A percentile compares a stretch with the other conserved stretches of the same genome.
Conservation (phyloP, 768 basidiomycete genomes). For the Boletus sensibilis region DNA sequence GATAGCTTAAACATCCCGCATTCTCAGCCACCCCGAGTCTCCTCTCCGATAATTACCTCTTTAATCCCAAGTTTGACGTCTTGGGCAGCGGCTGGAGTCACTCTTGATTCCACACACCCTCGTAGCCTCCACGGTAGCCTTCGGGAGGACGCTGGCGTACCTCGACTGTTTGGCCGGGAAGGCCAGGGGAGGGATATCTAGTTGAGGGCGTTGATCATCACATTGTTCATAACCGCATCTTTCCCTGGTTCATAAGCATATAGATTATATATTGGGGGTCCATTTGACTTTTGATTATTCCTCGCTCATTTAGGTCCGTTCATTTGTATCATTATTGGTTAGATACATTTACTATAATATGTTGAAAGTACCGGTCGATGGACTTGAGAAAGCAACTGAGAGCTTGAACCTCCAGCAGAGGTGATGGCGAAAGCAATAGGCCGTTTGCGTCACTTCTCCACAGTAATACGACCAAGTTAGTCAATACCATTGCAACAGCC, state of each 20-base stretch:
- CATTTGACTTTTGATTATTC: constrained; percentile 1
- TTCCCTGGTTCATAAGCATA: not conserved
- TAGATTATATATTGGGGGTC: constrained; percentile 4
- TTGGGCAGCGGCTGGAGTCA: constrained; percentile 32
- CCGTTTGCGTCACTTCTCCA: not conserved
- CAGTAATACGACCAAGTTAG: too few species aligned
- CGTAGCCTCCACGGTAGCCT: constrained; percentile 5
- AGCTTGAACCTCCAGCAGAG: not conserved
- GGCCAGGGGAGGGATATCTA: constrained; percentile 26
- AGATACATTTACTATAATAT: not conserved
- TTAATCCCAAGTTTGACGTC: constrained; percentile 37
- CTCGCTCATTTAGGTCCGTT: not conserved
- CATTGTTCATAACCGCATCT: not conserved
- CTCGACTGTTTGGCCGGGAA: constrained; percentile 30
- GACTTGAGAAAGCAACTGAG: not conserved
- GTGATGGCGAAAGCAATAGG: not conserved
- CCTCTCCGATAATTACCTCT: constrained; percentile 22
- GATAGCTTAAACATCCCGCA: constrained; percentile 10
- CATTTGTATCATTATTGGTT: constrained; percentile 17
- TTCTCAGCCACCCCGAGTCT: constrained; percentile 23
- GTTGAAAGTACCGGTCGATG: not conserved
- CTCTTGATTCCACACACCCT: constrained; percentile 18
- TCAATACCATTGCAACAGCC: too few species aligned
- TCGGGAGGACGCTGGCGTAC: constrained; percentile 22
- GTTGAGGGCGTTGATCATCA: not conserved